phyloP scores from a whole-genome alignment of 768 basidiomycete genomes.

The Scleroderma citrinum region DNA sequence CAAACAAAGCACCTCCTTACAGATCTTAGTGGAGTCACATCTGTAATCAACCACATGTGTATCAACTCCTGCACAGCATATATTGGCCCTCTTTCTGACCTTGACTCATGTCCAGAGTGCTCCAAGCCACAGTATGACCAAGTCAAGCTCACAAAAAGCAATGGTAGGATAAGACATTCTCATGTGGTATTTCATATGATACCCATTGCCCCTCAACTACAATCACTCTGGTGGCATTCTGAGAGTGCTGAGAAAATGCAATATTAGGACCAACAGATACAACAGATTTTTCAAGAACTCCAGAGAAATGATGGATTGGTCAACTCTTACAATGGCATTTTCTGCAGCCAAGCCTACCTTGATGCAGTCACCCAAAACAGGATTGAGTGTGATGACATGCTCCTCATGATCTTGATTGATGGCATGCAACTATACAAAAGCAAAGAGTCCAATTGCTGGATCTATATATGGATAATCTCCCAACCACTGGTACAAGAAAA shows the following conservation, averaged over 20 bases:
- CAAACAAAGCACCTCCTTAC: too few relatives aligned
- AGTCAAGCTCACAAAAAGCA: too few relatives aligned
- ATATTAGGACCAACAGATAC: not conserved
- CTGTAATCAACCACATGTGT: not conserved
- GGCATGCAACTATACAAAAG: conserved; percentile 31
- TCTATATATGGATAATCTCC: conserved; percentile 30
- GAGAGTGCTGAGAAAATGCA: not conserved
- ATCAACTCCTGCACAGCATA: not conserved
- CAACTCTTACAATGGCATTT: not conserved
- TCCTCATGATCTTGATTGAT: conserved; percentile 33
- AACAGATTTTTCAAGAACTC: not conserved
- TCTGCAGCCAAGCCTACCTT: not conserved
- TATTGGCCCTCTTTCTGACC: not conserved
- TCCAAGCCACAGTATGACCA: not conserved
- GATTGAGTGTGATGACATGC: conserved; percentile 19
- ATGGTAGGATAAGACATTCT: too few relatives aligned
- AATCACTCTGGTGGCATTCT: not conserved
- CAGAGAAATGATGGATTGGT: not conserved
- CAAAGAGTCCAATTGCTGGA: conserved; percentile 23
- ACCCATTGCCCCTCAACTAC: not conserved
- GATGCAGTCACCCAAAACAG: not conserved
- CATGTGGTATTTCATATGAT: not conserved
- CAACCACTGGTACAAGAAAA: conserved; percentile 6
- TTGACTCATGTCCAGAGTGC: not conserved
- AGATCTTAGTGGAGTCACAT: too few relatives aligned